phyloP scores from a whole-genome alignment of 768 basidiomycete species.

The Rhodotorula taiwanensis region DNA sequence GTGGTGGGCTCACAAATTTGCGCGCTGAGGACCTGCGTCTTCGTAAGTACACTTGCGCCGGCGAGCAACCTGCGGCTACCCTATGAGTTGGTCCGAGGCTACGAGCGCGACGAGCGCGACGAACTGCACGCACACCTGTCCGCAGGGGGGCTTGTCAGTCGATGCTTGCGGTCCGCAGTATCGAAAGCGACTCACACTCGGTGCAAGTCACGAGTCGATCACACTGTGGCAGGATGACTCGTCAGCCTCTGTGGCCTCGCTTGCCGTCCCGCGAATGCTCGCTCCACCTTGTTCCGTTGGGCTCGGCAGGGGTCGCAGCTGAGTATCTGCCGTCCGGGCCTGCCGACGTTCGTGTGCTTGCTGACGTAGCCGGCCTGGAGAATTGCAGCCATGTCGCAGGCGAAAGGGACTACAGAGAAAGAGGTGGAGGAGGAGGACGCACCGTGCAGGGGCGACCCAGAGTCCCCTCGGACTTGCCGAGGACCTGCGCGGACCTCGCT shows the following conservation, averaged over 20 bases:
- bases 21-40: slow-evolving; percentile 1
- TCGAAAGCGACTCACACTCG: background rate
- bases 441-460: no score
- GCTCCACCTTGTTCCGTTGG: slow-evolving; percentile 2
- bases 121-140: no score
- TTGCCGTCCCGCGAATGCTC: no score
- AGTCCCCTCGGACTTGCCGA: no score
- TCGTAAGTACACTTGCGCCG: background rate
- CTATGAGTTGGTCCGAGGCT: no score
- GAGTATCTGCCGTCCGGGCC: background rate
- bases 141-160: no score
- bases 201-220: background rate
- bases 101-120: background rate
- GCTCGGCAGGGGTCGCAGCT: background rate
- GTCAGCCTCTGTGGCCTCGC: background rate
- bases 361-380: no score
- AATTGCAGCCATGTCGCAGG: no score
- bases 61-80: no score
- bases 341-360: no score
- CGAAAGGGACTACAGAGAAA: background rate
- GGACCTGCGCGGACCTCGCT: no score
- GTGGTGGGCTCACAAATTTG: no score
- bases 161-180: background rate
- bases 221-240: background rate
- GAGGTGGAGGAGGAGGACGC: background rate